Evolutionary conservation across 805 yeast genomes (phyloP).

Genomic region (Starmerella riodocensis): DNA sequence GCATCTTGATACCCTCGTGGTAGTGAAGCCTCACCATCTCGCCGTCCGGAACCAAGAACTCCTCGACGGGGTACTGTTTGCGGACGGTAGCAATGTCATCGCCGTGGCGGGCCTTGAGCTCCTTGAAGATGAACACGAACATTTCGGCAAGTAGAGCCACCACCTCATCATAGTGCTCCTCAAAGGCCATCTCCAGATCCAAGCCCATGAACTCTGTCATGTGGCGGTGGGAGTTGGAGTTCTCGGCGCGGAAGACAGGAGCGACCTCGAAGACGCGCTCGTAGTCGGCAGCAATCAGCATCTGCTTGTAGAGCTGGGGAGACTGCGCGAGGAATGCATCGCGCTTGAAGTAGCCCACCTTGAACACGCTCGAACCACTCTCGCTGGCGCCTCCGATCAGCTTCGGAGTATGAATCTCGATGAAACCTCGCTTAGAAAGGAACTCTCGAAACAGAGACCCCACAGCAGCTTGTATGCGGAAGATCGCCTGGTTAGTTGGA

Average conservation of each 20-base stretch:
- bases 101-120: constrained; percentile 65
- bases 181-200: constrained; percentile 95
- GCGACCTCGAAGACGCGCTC: constrained; percentile 93
- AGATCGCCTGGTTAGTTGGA: constrained; percentile 92
- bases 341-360: constrained; percentile 81
- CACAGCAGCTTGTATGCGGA: constrained; percentile 85
- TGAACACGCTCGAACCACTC: constrained; percentile 96
- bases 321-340: constrained; percentile 93
- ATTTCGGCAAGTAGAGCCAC: constrained; percentile 49
- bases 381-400: constrained; percentile 90
- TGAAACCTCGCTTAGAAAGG: constrained; percentile 50
- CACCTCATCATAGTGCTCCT: constrained; percentile 95
- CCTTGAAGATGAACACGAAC: constrained; percentile 76
- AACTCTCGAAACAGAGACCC: constrained; percentile 82
- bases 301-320: constrained; percentile 96
- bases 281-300: constrained; percentile 94
- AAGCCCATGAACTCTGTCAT: constrained; percentile 97
- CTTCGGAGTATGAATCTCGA: constrained; percentile 94
- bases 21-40: constrained; percentile 82
- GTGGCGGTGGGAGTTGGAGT: constrained; percentile 97
- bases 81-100: constrained; percentile 81
- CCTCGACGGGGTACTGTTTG: constrained; percentile 94
- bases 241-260: constrained; percentile 98
- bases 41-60: constrained; percentile 86
- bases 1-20: constrained; percentile 80